phyloP scores from a whole-genome alignment of 225 moss, liverwort and hornwort genomes.

The Bryoerythrophyllum caledonicum region DNA sequence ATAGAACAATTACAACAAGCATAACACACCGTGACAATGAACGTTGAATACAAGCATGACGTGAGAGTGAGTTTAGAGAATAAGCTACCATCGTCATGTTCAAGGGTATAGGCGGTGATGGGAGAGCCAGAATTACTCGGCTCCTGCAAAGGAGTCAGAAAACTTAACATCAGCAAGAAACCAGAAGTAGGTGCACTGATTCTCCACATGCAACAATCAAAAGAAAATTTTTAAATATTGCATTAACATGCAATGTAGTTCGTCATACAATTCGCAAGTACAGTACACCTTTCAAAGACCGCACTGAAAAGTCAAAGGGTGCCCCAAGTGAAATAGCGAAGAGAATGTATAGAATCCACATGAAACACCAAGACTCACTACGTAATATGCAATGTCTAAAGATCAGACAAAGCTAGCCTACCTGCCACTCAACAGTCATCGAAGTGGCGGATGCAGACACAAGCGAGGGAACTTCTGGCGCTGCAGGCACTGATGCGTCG shows the following conservation, averaged over 20 bases:
- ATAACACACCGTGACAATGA: constrained; percentile 2
- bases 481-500: constrained; percentile 43
- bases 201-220: neutral
- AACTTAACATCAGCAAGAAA: constrained; percentile 15
- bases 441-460: constrained; percentile 36
- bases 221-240: neutral
- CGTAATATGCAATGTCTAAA: constrained; percentile 7
- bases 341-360: neutral
- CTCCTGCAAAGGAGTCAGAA: constrained; percentile 33
- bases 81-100: constrained; percentile 44
- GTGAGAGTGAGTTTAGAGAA: neutral
- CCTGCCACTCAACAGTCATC: constrained; percentile 50
- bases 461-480: constrained; percentile 41
- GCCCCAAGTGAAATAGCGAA: neutral
- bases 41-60: neutral
- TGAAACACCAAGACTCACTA: constrained; percentile 8
- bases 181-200: neutral
- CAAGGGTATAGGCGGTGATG: constrained; percentile 41
- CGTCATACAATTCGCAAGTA: neutral
- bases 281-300: neutral
- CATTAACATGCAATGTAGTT: neutral
- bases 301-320: neutral
- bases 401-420: constrained; percentile 7
- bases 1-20: neutral
- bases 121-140: constrained; percentile 51